These are phyloP conservation scores for Leptosphaerulina australis DNA, from an alignment of 2,329 filamentous ascomycete species.

Conservation along the genomic window DNA sequence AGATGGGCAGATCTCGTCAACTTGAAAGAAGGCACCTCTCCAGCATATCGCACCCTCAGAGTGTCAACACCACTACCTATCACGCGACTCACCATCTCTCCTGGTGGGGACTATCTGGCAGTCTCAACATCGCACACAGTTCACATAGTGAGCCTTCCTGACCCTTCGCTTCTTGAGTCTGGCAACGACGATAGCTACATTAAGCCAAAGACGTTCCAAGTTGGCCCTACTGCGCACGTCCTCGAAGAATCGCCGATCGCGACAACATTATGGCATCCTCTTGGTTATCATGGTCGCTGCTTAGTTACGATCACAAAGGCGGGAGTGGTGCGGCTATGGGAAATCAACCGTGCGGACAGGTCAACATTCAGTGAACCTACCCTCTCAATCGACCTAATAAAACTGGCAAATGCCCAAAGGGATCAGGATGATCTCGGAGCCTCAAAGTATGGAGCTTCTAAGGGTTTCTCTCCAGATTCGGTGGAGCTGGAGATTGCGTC, in stretches of 20 bases:
- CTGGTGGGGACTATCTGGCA: conserved; percentile 79
- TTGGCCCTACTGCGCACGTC: conserved; percentile 92
- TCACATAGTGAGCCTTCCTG: conserved; percentile 84
- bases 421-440: conserved; percentile 83
- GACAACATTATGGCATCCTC: conserved; percentile 88
- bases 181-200: conserved; percentile 73
- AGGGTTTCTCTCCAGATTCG: conserved; percentile 84
- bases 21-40: conserved; percentile 65
- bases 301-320: conserved; percentile 89
- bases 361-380: conserved; percentile 86
- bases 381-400: conserved; percentile 84
- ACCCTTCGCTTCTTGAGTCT: conserved; percentile 74
- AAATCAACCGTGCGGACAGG: conserved; percentile 80
- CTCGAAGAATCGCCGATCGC: conserved; percentile 81
- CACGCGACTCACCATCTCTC: conserved; percentile 82
- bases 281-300: conserved; percentile 80
- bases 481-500: conserved; percentile 95
- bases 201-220: conserved; percentile 83
- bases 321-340: conserved; percentile 88
- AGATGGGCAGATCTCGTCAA: conserved; percentile 86
- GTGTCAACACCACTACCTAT: conserved; percentile 82
- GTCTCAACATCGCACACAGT: conserved; percentile 87
- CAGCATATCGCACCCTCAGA: conserved; percentile 62
- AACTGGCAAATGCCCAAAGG: conserved; percentile 82
- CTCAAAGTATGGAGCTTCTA: conserved; percentile 73